Evolutionary conservation across 208 protist genomes (phyloP).

Genomic region (Crithidia expoeki): DNA sequence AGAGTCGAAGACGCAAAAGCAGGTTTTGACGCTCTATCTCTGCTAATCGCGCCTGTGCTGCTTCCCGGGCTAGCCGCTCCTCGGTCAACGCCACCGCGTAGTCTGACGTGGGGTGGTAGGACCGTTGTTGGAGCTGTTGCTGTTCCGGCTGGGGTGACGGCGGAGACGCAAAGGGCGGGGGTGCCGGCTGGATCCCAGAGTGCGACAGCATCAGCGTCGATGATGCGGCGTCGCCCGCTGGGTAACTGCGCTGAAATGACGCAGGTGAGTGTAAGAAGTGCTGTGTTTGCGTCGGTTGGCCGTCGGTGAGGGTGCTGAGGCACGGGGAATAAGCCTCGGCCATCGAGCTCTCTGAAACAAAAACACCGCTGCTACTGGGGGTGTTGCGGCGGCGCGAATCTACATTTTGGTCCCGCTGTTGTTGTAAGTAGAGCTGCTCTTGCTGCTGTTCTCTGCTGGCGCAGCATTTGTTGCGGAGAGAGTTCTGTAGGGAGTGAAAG

Average conservation of each 20-base stretch:
- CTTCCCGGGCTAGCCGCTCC: background rate
- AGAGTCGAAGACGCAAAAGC: slow-evolving; percentile 24
- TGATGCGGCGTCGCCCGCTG: background rate
- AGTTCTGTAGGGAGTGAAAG: background rate
- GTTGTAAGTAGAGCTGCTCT: background rate
- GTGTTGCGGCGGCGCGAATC: background rate
- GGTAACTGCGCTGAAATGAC: background rate
- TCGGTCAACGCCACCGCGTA: slow-evolving; percentile 8
- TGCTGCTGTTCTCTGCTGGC: background rate
- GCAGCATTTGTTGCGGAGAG: background rate
- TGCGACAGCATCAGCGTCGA: background rate
- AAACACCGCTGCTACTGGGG: slow-evolving; percentile 13
- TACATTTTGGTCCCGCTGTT: background rate
- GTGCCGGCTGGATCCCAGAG: background rate
- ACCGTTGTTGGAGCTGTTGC: slow-evolving; percentile 8
- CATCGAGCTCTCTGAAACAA: slow-evolving; percentile 18
- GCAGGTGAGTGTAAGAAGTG: background rate
- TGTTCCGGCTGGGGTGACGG: background rate
- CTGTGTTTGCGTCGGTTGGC: background rate
- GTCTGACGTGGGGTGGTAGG: background rate
- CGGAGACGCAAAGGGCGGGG: background rate
- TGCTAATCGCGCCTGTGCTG: slow-evolving; percentile 4
- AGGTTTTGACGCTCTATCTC: slow-evolving; percentile 23
- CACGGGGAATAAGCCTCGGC: slow-evolving; percentile 4
- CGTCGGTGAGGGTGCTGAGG: background rate